Conservation (phyloP, 1,284 basidiomycete species). For the Fomitiporia mediterranea region DNA sequence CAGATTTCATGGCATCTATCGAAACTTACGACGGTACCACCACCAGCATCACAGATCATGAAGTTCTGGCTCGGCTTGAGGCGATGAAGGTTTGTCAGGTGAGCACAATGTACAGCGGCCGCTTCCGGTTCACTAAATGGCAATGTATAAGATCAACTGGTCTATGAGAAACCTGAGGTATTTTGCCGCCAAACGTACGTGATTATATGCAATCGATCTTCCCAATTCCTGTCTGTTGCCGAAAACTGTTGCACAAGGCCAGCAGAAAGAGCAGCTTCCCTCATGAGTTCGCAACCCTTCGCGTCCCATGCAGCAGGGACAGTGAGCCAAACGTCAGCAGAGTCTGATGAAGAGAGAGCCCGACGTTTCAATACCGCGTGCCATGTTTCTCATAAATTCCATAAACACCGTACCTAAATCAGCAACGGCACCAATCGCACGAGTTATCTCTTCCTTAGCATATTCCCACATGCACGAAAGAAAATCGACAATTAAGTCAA, state of each 20-base stretch:
- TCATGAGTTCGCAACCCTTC: conserved; percentile 75
- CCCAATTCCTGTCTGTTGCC: conserved; percentile 71
- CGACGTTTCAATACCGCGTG: background rate
- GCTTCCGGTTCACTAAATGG: conserved; percentile 70
- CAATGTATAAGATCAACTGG: conserved; percentile 18
- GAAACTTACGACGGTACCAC: conserved; percentile 62
- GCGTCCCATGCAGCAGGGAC: conserved; percentile 86
- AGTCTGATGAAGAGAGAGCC: conserved; percentile 40
- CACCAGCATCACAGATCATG: conserved; percentile 77
- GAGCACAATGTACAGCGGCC: conserved; percentile 78
- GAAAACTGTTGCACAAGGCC: conserved; percentile 67
- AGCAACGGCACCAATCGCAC: conserved; percentile 75
- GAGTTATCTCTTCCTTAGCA: conserved; percentile 77
- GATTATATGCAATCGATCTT: conserved; percentile 74
- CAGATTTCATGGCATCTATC: conserved; percentile 23
- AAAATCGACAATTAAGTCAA: conserved; percentile 77
- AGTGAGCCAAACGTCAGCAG: conserved; percentile 74
- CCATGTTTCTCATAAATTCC: conserved; percentile 10
- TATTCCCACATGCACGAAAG: conserved; percentile 77
- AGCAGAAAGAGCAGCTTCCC: conserved; percentile 71
- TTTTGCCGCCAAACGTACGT: conserved; percentile 39
- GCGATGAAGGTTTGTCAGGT: conserved; percentile 70
- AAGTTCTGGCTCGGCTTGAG: conserved; percentile 74
- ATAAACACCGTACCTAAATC: conserved; percentile 58
- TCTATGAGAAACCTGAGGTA: background rate